Evolutionary conservation across 257 asterid species (phyloP).

Genomic region (Scutellaria minor): DNA sequence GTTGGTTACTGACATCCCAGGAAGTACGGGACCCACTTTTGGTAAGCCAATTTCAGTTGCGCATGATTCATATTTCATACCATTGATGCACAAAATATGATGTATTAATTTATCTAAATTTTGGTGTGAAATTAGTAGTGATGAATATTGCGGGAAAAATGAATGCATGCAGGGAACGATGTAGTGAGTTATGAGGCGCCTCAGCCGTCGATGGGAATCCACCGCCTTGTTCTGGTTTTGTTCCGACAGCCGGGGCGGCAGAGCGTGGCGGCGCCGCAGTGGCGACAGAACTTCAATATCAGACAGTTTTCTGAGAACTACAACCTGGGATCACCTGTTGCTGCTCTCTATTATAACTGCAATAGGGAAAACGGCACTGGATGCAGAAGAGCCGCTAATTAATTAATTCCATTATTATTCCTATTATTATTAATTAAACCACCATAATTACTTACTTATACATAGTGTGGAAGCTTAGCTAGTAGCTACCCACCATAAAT

Average conservation of each 20-base stretch:
- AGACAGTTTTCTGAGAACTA: constrained; percentile 53
- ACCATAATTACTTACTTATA: too few relatives aligned
- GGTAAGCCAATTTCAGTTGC: constrained; percentile 30
- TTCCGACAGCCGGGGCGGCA: constrained; percentile 54
- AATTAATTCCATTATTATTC: too few relatives aligned
- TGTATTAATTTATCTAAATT: too few relatives aligned
- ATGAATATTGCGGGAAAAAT: too few relatives aligned
- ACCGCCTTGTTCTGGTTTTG: constrained; percentile 55
- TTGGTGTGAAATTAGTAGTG: too few relatives aligned
- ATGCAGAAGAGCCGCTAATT: constrained; percentile 46
- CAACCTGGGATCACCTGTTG: constrained; percentile 64
- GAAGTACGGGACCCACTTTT: constrained; percentile 34
- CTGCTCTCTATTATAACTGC: constrained; percentile 61
- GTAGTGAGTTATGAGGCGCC: constrained; percentile 60
- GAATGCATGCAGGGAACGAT: constrained; percentile 50
- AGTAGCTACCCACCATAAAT: too few relatives aligned
- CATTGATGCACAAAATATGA: too few relatives aligned
- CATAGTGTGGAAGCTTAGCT: neutral
- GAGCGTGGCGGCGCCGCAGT: constrained; percentile 47
- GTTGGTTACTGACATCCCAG: constrained; percentile 49
- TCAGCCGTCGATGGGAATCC: constrained; percentile 69
- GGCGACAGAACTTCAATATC: constrained; percentile 63
- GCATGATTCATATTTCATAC: too few relatives aligned
- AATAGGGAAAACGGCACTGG: constrained; percentile 70
- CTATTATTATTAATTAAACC: too few relatives aligned